Conservation (phyloP, 768 basidiomycete genomes). For the Collybia sordida region DNA sequence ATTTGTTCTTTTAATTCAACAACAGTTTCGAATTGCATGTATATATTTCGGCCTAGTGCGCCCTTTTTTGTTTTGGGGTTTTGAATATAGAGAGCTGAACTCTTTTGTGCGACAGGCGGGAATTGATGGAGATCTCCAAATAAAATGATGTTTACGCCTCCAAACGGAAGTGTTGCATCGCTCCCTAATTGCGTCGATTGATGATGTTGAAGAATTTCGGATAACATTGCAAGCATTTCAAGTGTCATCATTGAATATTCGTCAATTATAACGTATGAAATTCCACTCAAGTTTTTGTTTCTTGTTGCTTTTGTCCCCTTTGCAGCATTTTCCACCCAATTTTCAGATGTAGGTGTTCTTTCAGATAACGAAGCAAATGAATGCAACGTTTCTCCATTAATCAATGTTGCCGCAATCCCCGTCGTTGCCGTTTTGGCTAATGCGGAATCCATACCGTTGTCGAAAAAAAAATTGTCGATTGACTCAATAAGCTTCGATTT, state of each 20-base stretch:
- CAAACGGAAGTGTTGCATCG: conserved; percentile 22
- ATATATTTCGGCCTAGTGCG: no score
- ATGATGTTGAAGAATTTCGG: conserved; percentile 16
- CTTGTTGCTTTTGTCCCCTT: conserved; percentile 3
- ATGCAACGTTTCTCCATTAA: conserved; percentile 36
- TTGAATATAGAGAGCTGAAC: not conserved
- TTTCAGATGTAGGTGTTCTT: not conserved
- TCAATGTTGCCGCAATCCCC: conserved; percentile 38
- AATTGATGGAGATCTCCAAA: conserved; percentile 47
- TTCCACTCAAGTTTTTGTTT: conserved; percentile 14
- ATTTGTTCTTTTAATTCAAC: not conserved
- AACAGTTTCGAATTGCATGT: not conserved
- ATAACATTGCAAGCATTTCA: conserved; percentile 16
- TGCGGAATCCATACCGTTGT: not conserved
- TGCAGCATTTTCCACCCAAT: not conserved
- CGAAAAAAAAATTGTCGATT: conserved; percentile 28
- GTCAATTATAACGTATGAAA: conserved; percentile 33
- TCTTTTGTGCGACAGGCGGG: conserved; percentile 32
- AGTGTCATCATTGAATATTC: conserved; percentile 40
- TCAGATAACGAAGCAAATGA: conserved; percentile 23
- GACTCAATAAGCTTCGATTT: conserved; percentile 41
- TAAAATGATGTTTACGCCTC: conserved; percentile 36
- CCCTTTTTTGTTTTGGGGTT: not conserved
- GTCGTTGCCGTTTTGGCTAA: conserved; percentile 38
- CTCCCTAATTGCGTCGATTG: conserved; percentile 5